Percentiles rank a stretch among this genome's conserved stretches.
phyloP scores from a whole-genome alignment of 2,329 filamentous ascomycete species.

The Neonectria punicea region DNA sequence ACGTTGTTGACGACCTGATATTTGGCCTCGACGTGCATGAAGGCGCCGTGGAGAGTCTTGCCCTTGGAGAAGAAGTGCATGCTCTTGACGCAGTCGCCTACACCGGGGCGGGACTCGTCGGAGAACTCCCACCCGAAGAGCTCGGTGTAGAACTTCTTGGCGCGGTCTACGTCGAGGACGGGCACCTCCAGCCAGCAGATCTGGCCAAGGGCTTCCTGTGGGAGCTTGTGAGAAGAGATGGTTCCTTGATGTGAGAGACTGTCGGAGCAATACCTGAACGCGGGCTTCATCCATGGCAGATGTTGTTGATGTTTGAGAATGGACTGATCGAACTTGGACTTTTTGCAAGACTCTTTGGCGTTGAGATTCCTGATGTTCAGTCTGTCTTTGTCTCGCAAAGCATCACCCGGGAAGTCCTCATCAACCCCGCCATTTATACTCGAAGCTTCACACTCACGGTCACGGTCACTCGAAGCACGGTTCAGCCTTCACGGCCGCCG shows the following conservation, averaged over 20 bases:
- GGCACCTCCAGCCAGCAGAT: conserved; percentile 54
- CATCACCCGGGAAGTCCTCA: neutral
- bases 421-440: conserved; percentile 30
- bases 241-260: neutral
- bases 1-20: conserved; percentile 43
- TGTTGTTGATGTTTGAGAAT: neutral
- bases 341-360: neutral
- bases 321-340: neutral
- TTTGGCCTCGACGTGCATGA: conserved; percentile 47
- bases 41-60: conserved; percentile 48
- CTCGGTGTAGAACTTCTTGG: conserved; percentile 50
- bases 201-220: conserved; percentile 44
- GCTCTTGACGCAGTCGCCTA: conserved; percentile 41
- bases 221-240: conserved; percentile 4
- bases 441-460: neutral
- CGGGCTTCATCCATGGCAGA: conserved; percentile 22
- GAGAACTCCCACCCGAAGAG: conserved; percentile 49
- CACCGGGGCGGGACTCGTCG: conserved; percentile 31
- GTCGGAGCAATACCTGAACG: conserved; percentile 23
- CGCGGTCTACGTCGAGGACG: conserved; percentile 48
- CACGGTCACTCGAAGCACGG: neutral
- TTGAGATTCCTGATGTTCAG: neutral
- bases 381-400: neutral
- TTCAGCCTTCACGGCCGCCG: neutral
- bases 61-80: conserved; percentile 50